Conservation (phyloP, 306 rosid genomes). For the Chamaecrista fasciculata region DNA sequence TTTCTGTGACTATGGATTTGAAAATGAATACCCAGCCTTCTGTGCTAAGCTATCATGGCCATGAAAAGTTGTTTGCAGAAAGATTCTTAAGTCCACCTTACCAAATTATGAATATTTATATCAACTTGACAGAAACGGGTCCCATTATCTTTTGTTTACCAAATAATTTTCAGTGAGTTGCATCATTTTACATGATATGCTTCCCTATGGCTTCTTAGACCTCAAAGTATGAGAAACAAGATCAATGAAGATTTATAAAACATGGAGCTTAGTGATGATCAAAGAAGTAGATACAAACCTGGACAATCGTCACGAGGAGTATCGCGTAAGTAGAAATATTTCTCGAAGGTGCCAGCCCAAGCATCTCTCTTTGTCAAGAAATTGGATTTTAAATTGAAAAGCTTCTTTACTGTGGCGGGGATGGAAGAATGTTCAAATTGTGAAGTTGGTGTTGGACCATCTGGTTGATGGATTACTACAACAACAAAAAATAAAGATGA, state of each 20-base stretch:
- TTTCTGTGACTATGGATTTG: conserved; percentile 30
- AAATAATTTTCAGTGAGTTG: not conserved
- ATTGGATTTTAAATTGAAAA: conserved; percentile 89
- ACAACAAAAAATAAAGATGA: conserved; percentile 21
- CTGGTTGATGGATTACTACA: conserved; percentile 81
- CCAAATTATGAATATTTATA: not conserved
- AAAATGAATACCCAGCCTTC: conserved; percentile 9
- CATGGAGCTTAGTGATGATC: not conserved
- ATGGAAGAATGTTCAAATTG: conserved; percentile 88
- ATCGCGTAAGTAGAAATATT: conserved; percentile 60
- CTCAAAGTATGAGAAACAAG: conserved; percentile 11
- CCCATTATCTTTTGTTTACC: not conserved
- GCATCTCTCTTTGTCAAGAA: conserved; percentile 97
- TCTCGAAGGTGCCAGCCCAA: conserved; percentile 94
- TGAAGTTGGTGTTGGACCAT: conserved; percentile 76
- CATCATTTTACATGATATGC: not conserved
- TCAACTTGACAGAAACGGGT: not conserved
- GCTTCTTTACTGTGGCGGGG: conserved; percentile 90
- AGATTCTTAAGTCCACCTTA: not conserved
- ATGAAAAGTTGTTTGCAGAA: not conserved
- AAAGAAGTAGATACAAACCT: conserved; percentile 51
- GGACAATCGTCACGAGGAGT: conserved; percentile 91
- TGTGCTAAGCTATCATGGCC: not conserved
- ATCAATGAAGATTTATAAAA: not conserved
- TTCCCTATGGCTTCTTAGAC: not conserved